These are phyloP conservation scores for Sextonia rubra DNA, from an alignment of 164 flowering plant species.

Conservation along the genomic window DNA sequence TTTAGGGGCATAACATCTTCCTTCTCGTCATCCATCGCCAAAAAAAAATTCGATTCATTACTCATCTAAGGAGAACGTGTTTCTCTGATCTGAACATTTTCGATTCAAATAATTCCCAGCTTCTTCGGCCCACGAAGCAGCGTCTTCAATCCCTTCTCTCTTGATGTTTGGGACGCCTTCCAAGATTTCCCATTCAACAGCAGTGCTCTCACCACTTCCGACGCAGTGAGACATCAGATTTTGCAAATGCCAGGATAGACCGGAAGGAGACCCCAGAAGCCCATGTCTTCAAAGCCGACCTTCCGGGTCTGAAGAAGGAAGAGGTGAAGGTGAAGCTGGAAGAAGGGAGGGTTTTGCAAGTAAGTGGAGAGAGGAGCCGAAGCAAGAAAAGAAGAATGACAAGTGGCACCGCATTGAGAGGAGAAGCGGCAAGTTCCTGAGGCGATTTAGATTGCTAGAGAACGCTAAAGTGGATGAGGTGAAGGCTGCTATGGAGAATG, in stretches of 20 bases:
- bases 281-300: constrained; percentile 7
- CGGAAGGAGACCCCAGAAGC: constrained; percentile 10
- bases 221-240: neutral
- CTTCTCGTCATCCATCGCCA: too few species aligned
- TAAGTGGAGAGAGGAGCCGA: constrained; percentile 10
- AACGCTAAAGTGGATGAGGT: constrained; percentile 26
- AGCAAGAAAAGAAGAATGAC: constrained; percentile 30
- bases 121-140: constrained; percentile 5
- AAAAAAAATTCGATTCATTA: too few species aligned
- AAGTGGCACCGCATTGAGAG: constrained; percentile 24
- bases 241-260: neutral
- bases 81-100: too few species aligned
- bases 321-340: constrained; percentile 3
- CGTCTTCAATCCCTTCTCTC: constrained; percentile 11
- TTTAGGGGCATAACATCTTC: too few species aligned
- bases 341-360: neutral
- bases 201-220: neutral
- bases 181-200: constrained; percentile 4
- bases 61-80: too few species aligned
- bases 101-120: too few species aligned
- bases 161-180: constrained; percentile 10
- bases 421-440: constrained; percentile 25
- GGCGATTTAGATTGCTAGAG: constrained; percentile 30
- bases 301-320: neutral
- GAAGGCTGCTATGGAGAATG: constrained; percentile 27